Evolutionary conservation across 164 flowering plant species (phyloP), one percentile per base, ranked within the genome.

Genomic region (Macadamia integrifolia): DNA sequence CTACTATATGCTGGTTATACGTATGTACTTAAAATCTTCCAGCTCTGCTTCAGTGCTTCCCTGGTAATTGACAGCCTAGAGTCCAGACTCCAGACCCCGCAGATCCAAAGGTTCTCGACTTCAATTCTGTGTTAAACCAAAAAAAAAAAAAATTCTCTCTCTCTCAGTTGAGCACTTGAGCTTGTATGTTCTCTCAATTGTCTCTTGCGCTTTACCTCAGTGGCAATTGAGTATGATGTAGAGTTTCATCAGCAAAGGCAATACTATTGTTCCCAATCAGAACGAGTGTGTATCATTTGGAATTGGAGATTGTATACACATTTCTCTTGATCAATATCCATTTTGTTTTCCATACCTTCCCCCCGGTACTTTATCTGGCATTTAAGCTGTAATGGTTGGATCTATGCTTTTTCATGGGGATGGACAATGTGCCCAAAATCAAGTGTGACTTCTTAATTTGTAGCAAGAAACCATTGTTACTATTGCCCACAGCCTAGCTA

Each of bases 161-260:
- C 55, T 50, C 11, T 50, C 55, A 9, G 23, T 23, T 23, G 23
- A 23, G 23, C 23, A 23, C 23, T 23, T 23, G 23, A 23, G 0
- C 23, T 23, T 23, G 23, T 23, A 23, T 23, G 23, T 23, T 23
- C 23, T 23, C 23, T 23, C 23, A 15, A 43, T 30, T 30, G 31
- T 52, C 46, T 30, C 9, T 30, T 29, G 30, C 17, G 58, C 67
- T 65, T 65, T 18, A 67, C 8, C 18, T 56, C 60, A 32, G 9
- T 28, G 17, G 12, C 58, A 43, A 43, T 43, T 23, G 23, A 23
- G 23, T 23, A 23, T 23, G 23, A 23, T 70, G 3, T 87, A 83
- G 66, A 82, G 69, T 55, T 90, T 94, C 73, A 74, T 71, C 9
- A 72, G 75, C 68, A 92, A 88, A 71, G 99, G 97, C 5, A 94